Evolutionary conservation across 805 yeast genomes (phyloP).

Genomic region (Saccharomyces kudriavzevii): DNA sequence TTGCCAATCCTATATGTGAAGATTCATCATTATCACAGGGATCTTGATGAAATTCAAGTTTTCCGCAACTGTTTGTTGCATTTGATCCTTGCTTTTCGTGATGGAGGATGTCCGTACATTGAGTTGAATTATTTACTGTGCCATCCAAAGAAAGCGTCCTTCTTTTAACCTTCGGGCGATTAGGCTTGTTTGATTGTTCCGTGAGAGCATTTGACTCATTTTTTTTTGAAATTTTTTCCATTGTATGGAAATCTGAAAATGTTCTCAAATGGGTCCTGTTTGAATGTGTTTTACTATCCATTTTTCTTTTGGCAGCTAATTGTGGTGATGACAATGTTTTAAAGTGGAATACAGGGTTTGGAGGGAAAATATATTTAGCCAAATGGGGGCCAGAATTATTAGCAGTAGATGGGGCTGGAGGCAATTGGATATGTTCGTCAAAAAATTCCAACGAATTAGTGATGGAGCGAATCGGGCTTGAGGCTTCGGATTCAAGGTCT

Average conservation of each 20-base stretch:
- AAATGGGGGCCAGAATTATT: constrained; percentile 1
- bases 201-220: neutral
- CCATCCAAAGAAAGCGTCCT: neutral
- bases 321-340: neutral
- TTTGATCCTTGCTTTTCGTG: neutral
- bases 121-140: neutral
- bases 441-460: constrained; percentile 2
- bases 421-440: constrained; percentile 1
- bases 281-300: neutral
- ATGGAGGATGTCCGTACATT: neutral
- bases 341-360: constrained; percentile 13
- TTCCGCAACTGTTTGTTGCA: constrained; percentile 2
- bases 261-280: constrained; percentile 10
- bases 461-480: neutral
- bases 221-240: neutral
- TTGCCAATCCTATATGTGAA: constrained; percentile 28
- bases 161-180: neutral
- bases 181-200: neutral
- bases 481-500: neutral
- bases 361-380: constrained; percentile 13
- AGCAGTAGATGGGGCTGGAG: neutral
- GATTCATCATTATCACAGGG: neutral
- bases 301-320: neutral
- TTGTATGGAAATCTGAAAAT: constrained; percentile 9
- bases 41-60: neutral